These are phyloP conservation scores for Kockovaella imperatae DNA, from an alignment of 768 basidiomycete species.

Conservation along the genomic window DNA sequence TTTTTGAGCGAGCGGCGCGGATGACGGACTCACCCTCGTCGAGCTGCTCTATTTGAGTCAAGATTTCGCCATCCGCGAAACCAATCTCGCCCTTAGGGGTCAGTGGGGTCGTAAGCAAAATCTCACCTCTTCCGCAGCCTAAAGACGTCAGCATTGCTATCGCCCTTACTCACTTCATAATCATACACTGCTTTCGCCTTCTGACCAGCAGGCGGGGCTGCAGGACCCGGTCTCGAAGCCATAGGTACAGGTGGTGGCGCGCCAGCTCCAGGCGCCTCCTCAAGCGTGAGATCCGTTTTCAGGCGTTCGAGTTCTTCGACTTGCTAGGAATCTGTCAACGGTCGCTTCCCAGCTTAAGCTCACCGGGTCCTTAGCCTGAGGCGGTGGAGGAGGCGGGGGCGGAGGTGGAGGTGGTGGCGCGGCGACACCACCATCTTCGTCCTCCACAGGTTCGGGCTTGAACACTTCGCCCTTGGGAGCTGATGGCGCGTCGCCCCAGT, in stretches of 20 bases:
- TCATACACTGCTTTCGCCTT: constrained; percentile 70
- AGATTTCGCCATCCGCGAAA: constrained; percentile 69
- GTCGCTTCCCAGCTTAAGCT: not conserved
- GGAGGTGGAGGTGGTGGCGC: constrained; percentile 20
- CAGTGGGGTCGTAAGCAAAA: constrained; percentile 4
- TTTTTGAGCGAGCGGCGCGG: not conserved
- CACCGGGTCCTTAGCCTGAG: constrained; percentile 31
- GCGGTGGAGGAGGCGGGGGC: constrained; percentile 37
- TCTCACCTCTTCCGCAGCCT: constrained; percentile 29
- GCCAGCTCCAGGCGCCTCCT: constrained; percentile 29
- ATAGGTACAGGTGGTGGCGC: constrained; percentile 37
- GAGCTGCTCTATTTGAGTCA: constrained; percentile 73
- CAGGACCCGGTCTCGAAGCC: constrained; percentile 38
- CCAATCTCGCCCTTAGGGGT: constrained; percentile 65
- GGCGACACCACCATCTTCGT: not conserved
- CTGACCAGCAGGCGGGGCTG: constrained; percentile 48
- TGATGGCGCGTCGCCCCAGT: constrained; percentile 47
- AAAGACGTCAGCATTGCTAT: not conserved
- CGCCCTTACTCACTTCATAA: constrained; percentile 53
- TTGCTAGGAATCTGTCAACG: constrained; percentile 15
- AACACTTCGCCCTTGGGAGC: constrained; percentile 48
- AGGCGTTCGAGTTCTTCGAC: constrained; percentile 35
- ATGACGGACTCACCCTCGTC: constrained; percentile 53
- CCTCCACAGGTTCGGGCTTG: constrained; percentile 41
- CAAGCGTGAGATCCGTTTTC: constrained; percentile 34